Conservation (phyloP, 371 early-diverging fungal genomes). For the Thermomucor indicae-seudaticae region DNA sequence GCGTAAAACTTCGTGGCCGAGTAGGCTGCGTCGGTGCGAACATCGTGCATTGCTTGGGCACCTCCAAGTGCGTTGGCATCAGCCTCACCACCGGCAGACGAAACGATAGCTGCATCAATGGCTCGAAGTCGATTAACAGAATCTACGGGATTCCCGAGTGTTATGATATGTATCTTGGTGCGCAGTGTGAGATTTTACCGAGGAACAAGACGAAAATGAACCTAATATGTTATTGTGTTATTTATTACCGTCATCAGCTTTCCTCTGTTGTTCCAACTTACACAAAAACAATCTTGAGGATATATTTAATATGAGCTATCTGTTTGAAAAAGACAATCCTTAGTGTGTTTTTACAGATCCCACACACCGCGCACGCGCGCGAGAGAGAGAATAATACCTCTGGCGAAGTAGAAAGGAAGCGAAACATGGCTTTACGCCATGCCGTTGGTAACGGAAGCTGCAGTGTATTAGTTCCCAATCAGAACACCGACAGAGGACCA, state of each 20-base stretch:
- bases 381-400: not conserved
- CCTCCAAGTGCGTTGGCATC: constrained; percentile 1
- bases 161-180: not conserved
- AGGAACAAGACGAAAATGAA: constrained; percentile 12
- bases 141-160: not conserved
- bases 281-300: constrained; percentile 10
- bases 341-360: not conserved
- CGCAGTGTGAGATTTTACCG: too few relatives aligned
- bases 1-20: constrained; percentile 14
- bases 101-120: not conserved
- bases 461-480: too few relatives aligned
- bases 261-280: not conserved
- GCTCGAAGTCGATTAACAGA: constrained; percentile 6
- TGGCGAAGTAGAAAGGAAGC: constrained; percentile 5
- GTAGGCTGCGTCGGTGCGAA: constrained; percentile 3
- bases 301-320: constrained; percentile 7
- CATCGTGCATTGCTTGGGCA: constrained; percentile 7
- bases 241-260: not conserved
- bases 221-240: not conserved
- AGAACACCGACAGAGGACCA: too few relatives aligned
- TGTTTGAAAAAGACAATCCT: constrained; percentile 4
- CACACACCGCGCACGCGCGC: not conserved
- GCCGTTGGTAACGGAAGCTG: not conserved
- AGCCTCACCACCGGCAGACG: not conserved
- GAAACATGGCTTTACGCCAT: not conserved